These are phyloP conservation scores for Trichosanthes truncata DNA, from an alignment of 306 rosid genomes.

Conservation along the genomic window DNA sequence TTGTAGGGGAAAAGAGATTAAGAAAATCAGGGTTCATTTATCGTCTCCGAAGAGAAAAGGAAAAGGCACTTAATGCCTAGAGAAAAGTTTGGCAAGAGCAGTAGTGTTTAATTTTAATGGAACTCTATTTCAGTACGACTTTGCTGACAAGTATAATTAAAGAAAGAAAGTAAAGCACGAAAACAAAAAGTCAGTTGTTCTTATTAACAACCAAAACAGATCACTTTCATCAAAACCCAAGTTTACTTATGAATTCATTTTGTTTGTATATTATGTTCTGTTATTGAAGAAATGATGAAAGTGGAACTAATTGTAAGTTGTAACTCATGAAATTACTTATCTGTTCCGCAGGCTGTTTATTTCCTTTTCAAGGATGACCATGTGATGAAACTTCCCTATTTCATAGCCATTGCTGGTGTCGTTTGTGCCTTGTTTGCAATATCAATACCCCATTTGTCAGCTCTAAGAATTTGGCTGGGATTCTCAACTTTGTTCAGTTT, in stretches of 20 bases:
- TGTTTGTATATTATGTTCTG: neutral
- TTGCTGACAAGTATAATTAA: neutral
- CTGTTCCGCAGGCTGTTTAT: conserved; percentile 55
- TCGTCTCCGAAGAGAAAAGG: neutral
- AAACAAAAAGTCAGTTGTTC: neutral
- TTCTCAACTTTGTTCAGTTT: conserved; percentile 76
- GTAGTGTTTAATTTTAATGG: neutral
- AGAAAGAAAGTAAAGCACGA: neutral
- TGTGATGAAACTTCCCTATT: conserved; percentile 73
- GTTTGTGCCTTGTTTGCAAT: conserved; percentile 80
- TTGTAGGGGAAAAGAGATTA: neutral
- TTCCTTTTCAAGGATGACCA: conserved; percentile 53
- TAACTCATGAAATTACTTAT: neutral
- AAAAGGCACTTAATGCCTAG: too few species aligned
- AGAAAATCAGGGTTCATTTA: neutral
- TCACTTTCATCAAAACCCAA: neutral
- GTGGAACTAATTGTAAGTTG: neutral
- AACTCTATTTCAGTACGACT: neutral
- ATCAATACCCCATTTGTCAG: conserved; percentile 86
- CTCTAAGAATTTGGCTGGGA: conserved; percentile 84
- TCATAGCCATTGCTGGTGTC: conserved; percentile 64
- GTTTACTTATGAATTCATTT: neutral
- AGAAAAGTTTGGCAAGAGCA: neutral
- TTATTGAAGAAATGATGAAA: neutral
- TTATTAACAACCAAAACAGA: neutral